Percentiles rank a stretch among this genome's conserved stretches.
These are phyloP conservation scores for Kwoniella mangroviensis DNA, from an alignment of 768 basidiomycete species.

Conservation along the genomic window DNA sequence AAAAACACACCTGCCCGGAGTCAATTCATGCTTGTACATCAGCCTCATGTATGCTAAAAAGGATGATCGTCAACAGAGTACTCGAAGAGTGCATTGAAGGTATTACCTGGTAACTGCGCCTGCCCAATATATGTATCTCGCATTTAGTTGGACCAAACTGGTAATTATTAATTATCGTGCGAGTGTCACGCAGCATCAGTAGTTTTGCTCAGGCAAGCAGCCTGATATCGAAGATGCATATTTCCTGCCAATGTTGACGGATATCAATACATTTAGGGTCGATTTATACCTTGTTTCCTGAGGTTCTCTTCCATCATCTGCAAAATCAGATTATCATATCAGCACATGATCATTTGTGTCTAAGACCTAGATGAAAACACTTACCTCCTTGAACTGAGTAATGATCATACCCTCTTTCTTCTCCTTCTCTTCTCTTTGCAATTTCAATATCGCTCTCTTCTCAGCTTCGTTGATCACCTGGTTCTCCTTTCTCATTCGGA, in stretches of 20 bases:
- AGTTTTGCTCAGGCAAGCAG: too few species aligned
- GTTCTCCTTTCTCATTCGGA: constrained; percentile 98
- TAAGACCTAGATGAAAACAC: not conserved
- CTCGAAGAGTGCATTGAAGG: too few species aligned
- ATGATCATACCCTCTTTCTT: constrained; percentile 86
- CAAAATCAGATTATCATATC: not conserved
- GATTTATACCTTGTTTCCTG: constrained; percentile 32
- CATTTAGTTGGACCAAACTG: too few species aligned
- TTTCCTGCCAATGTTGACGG: not conserved
- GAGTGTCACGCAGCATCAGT: too few species aligned
- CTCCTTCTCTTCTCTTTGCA: constrained; percentile 92
- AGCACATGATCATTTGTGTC: not conserved
- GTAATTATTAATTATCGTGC: too few species aligned
- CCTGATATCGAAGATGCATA: not conserved
- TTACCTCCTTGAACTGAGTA: constrained; percentile 61
- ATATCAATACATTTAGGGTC: not conserved
- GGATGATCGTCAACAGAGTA: too few species aligned
- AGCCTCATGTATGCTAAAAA: too few species aligned
- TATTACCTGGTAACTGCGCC: too few species aligned
- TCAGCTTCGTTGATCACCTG: constrained; percentile 99
- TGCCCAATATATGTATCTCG: too few species aligned
- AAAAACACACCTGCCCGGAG: too few species aligned
- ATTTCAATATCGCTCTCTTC: constrained; percentile 90
- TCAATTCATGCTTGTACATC: too few species aligned
- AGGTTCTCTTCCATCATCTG: constrained; percentile 46